These are phyloP conservation scores for Linderniella brevidens DNA, from an alignment of 257 asterid genomes.

Conservation along the genomic window DNA sequence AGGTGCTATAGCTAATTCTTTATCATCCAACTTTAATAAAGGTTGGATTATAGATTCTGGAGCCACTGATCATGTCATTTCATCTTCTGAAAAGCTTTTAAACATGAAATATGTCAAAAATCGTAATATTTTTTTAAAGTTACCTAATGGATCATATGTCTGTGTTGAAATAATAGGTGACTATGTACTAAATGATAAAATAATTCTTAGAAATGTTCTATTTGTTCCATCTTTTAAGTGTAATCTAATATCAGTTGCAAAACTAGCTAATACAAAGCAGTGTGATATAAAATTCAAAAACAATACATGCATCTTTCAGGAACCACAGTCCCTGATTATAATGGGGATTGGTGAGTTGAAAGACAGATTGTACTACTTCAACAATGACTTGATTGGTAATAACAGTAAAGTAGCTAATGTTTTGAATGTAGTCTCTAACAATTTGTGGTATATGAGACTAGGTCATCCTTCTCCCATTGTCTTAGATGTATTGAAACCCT, in stretches of 20 bases:
- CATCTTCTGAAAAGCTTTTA: not conserved
- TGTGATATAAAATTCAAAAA: not conserved
- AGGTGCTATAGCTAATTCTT: not conserved
- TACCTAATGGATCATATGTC: not conserved
- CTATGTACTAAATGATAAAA: not conserved
- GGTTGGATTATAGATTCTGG: not conserved
- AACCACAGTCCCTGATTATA: not conserved
- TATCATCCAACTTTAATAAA: too few species aligned
- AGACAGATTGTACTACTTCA: not conserved
- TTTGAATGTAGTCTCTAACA: not conserved
- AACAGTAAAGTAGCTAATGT: not conserved
- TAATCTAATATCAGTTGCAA: not conserved
- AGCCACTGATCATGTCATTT: not conserved
- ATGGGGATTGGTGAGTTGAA: not conserved
- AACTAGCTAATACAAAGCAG: not conserved
- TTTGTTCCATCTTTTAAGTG: not conserved
- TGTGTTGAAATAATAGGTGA: not conserved
- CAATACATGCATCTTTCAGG: not conserved
- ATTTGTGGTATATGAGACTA: not conserved
- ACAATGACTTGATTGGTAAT: too few species aligned
- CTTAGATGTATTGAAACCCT: not conserved
- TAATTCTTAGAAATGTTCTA: not conserved
- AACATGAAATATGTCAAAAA: not conserved
- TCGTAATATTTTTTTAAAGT: not conserved
- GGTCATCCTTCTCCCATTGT: not conserved